phyloP scores from a whole-genome alignment of 2,329 filamentous ascomycete genomes.

The Sarocladium brachiariae region DNA sequence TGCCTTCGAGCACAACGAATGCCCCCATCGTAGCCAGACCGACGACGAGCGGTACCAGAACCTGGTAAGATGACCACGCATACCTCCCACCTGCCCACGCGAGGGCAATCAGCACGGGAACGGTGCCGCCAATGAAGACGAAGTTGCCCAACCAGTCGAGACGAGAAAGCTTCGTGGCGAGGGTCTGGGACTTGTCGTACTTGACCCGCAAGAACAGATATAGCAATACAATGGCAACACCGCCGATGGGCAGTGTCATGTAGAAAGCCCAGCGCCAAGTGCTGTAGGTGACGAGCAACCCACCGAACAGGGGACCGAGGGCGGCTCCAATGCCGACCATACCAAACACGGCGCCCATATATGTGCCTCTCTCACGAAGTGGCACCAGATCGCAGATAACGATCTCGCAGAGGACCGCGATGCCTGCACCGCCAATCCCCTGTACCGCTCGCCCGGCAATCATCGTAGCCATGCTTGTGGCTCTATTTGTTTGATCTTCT shows the following conservation, averaged over 20 bases:
- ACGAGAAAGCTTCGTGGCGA: constrained; percentile 12
- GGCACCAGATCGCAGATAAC: constrained; percentile 39
- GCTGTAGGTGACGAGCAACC: constrained; percentile 20
- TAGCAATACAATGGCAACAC: constrained; percentile 15
- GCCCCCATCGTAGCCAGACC: constrained; percentile 25
- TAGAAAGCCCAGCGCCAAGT: constrained; percentile 30
- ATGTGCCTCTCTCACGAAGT: constrained; percentile 37
- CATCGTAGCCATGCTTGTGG: constrained; percentile 35
- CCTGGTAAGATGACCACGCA: constrained; percentile 7
- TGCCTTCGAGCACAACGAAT: constrained; percentile 22
- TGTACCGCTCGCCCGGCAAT: constrained; percentile 44
- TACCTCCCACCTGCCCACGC: constrained; percentile 12
- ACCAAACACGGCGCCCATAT: constrained; percentile 25
- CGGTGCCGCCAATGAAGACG: constrained; percentile 28
- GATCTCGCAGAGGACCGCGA: constrained; percentile 25
- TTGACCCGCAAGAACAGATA: constrained; percentile 17
- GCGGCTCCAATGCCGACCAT: constrained; percentile 26
- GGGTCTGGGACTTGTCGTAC: constrained; percentile 11
- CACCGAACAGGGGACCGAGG: constrained; percentile 23
- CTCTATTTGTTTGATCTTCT: constrained; percentile 17
- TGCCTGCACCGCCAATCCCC: constrained; percentile 34
- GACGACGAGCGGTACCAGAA: constrained; percentile 27
- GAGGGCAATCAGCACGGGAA: constrained; percentile 14
- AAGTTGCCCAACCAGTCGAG: constrained; percentile 34
- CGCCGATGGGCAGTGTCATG: constrained; percentile 27